Evolutionary conservation across 345 rosid species (phyloP).

Genomic region (Nephelium lappaceum): DNA sequence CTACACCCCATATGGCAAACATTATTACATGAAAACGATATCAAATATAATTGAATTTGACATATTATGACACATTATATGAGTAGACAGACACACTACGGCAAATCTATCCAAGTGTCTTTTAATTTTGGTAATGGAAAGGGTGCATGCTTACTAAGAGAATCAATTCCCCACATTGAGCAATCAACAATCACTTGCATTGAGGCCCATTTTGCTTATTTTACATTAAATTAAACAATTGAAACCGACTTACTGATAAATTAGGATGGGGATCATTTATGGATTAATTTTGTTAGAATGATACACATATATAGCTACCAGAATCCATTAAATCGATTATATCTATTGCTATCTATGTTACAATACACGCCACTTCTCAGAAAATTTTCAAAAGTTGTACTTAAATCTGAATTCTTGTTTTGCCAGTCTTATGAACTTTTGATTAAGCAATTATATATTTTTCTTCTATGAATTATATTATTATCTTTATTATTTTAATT

Average conservation of each 20-base stretch:
- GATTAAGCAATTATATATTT: background rate
- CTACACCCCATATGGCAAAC: no score
- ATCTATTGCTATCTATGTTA: no score
- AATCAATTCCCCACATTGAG: background rate
- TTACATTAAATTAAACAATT: constrained; percentile 12
- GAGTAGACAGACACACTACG: no score
- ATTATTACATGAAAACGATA: no score
- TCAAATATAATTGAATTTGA: no score
- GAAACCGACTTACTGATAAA: constrained; percentile 1
- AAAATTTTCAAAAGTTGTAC: no score
- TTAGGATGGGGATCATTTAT: background rate
- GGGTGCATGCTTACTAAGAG: background rate
- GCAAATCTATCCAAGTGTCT: background rate
- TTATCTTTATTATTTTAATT: no score
- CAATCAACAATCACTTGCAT: constrained; percentile 13
- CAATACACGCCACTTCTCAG: background rate
- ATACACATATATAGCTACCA: background rate
- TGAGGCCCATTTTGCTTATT: background rate
- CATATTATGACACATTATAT: no score
- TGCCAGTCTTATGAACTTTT: background rate
- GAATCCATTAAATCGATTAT: background rate
- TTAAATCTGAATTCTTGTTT: background rate
- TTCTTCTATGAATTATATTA: background rate
- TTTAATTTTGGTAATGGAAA: background rate
- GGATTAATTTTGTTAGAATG: background rate